Conservation (phyloP, 2,329 filamentous ascomycete genomes). For the Juglanconis oblonga region DNA sequence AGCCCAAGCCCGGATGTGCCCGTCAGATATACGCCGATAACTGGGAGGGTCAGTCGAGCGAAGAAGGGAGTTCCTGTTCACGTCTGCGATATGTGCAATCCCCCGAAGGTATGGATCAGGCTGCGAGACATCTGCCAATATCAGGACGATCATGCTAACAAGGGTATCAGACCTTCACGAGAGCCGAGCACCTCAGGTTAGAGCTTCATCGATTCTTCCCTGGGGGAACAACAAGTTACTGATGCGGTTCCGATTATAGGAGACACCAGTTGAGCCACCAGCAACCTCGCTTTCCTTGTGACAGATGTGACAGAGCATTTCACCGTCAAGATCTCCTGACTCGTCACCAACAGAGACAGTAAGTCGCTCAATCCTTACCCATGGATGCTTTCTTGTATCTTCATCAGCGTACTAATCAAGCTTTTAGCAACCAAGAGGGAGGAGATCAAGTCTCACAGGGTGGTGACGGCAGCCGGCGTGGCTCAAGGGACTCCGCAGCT, state of each 20-base stretch:
- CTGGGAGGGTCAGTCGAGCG: slow-evolving; percentile 53
- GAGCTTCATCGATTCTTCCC: slow-evolving; percentile 10
- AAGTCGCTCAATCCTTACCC: slow-evolving; percentile 22
- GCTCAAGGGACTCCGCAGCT: slow-evolving; percentile 24
- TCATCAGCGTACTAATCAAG: slow-evolving; percentile 16
- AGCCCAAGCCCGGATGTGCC: slow-evolving; percentile 34
- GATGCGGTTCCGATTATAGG: slow-evolving; percentile 33
- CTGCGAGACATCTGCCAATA: neutral
- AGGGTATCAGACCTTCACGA: slow-evolving; percentile 52
- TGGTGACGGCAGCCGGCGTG: slow-evolving; percentile 25
- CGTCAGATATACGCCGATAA: slow-evolving; percentile 55
- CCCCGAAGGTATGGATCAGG: slow-evolving; percentile 42
- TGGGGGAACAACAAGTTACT: slow-evolving; percentile 21
- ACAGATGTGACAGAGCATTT: slow-evolving; percentile 55
- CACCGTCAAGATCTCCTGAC: slow-evolving; percentile 57
- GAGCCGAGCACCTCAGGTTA: slow-evolving; percentile 61
- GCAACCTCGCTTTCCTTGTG: slow-evolving; percentile 50
- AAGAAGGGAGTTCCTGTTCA: slow-evolving; percentile 60
- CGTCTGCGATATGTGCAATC: slow-evolving; percentile 49
- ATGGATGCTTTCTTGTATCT: neutral
- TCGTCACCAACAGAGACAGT: slow-evolving; percentile 55
- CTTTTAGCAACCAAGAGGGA: slow-evolving; percentile 42
- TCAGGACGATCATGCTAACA: slow-evolving; percentile 20
- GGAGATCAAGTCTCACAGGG: slow-evolving; percentile 35
- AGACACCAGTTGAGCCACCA: slow-evolving; percentile 61